A percentile compares a stretch with the other conserved stretches of the same genome.
phyloP scores from a whole-genome alignment of 2,329 filamentous ascomycete genomes.

The Podosphaera leucotricha region DNA sequence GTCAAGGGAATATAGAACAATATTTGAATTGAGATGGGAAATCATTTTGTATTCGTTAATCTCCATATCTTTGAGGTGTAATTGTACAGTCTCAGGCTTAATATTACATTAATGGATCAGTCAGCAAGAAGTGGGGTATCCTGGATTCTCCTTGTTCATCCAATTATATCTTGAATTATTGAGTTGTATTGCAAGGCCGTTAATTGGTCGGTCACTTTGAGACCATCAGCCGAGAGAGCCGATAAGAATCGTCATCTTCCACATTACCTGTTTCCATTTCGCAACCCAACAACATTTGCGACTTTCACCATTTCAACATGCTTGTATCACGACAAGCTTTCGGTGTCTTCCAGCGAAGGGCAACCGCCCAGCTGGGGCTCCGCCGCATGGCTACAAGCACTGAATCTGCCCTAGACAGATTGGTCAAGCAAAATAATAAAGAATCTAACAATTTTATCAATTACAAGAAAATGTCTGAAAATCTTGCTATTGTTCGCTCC shows the following conservation, averaged over 20 bases:
- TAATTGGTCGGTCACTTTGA: background rate
- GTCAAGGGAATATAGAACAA: no score
- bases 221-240: background rate
- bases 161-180: background rate
- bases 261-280: background rate
- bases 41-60: no score
- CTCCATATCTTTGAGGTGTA: no score
- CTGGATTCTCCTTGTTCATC: background rate
- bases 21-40: no score
- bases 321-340: slow-evolving; percentile 48
- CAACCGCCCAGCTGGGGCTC: slow-evolving; percentile 34
- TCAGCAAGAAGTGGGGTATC: background rate
- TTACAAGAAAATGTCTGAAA: slow-evolving; percentile 99
- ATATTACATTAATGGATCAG: background rate
- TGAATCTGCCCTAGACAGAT: slow-evolving; percentile 70
- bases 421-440: slow-evolving; percentile 96
- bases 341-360: slow-evolving; percentile 39
- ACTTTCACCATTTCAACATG: slow-evolving; percentile 20
- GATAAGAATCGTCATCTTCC: background rate
- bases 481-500: slow-evolving; percentile 69
- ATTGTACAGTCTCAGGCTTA: no score
- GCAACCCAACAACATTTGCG: background rate
- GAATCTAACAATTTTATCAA: slow-evolving; percentile 96
- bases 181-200: background rate
- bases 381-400: slow-evolving; percentile 64